Evolutionary conservation across 345 rosid genomes (phyloP).

Genomic region (Mallotus nudiflorus): DNA sequence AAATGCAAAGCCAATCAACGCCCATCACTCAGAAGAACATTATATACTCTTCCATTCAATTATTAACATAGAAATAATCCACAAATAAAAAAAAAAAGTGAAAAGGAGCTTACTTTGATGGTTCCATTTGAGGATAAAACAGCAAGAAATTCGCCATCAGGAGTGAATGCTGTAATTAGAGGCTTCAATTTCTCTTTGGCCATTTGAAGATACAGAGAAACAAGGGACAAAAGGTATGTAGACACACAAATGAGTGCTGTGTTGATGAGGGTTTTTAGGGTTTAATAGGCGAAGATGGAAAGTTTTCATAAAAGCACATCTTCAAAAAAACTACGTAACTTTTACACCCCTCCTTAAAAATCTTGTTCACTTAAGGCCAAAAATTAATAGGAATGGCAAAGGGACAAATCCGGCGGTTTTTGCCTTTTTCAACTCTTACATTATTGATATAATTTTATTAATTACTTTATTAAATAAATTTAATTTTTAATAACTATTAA

Average conservation of each 20-base stretch:
- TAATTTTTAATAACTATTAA: too few species aligned
- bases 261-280: constrained; percentile 1
- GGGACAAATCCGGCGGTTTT: too few species aligned
- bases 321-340: background rate
- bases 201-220: constrained; percentile 27
- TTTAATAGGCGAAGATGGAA: background rate
- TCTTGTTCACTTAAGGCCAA: background rate
- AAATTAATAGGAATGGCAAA: too few species aligned
- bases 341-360: background rate
- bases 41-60: too few species aligned
- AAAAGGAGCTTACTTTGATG: constrained; percentile 31
- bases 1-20: background rate
- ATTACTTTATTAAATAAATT: too few species aligned
- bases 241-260: too few species aligned
- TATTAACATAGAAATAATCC: background rate
- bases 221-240: too few species aligned
- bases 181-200: constrained; percentile 43
- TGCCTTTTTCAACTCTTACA: too few species aligned
- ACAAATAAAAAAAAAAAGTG: background rate
- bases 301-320: background rate
- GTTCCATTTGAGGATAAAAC: constrained; percentile 30
- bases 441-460: too few species aligned
- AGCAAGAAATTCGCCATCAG: constrained; percentile 37
- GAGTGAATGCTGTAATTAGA: constrained; percentile 39
- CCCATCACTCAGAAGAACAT: too few species aligned